Evolutionary conservation across 345 rosid genomes (phyloP), one percentile per base, ranked within the genome.

Genomic region (Durio zibethinus): DNA sequence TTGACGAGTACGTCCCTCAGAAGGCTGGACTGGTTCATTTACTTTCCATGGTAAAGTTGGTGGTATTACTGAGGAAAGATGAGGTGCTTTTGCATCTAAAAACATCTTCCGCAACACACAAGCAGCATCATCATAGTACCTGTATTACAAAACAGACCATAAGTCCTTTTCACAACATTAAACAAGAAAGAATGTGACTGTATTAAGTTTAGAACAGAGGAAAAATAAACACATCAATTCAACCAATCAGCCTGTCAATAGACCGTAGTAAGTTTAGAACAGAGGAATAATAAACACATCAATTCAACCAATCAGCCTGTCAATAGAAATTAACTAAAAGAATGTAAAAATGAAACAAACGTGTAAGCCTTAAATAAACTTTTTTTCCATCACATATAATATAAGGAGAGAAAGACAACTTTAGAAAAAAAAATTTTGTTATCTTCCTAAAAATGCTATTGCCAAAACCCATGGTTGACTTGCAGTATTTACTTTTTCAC

Each of bases 31-130:
- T 72, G 91, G 90, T 83, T 94, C 97, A 80, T 90, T 94, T 74
- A 86, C 85, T 80, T 97, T 97, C 99, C 99, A 97, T 50, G 98
- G 99, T 78, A 97, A 85, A 66, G 77, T 82, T 62, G 98, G 97
- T n/a, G 99, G 98, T 81, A 97, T 87, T 40, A 86, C 85, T 12
- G 97, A 87, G 65, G 99, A 94, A 72, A 92, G 95, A 79, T 97
- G 99, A 78, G 99, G 99, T 82, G 99, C 98, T 90, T 92, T 97
- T 67, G 97, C 99, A 82, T 97, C 99, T 85, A 97, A 77, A 82
- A 92, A 93, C 96, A 97, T 88, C 89, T 97, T 94, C 84, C 98
- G 85, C 77, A 97, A 74, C 75, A 94, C 97, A 85, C 98, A 97
- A 43, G 99, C 99, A 74, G 97, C 93, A 85, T 97, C 99, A 81